These are phyloP conservation scores for Epichloe sylvatica DNA, from an alignment of 2,329 filamentous ascomycete species.

Conservation along the genomic window DNA sequence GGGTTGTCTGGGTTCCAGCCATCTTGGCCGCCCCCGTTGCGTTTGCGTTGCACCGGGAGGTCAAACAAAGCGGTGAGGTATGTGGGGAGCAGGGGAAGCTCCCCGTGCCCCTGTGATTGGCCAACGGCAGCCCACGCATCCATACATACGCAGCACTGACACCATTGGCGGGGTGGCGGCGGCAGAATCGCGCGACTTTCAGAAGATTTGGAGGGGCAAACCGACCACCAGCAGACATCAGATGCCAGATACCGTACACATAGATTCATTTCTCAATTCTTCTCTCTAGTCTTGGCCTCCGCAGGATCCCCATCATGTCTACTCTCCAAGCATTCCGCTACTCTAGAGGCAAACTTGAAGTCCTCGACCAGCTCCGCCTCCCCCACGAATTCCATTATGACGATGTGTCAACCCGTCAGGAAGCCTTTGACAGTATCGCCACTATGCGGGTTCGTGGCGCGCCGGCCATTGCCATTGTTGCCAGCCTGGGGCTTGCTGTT, in stretches of 20 bases:
- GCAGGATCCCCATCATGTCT: constrained; percentile 26
- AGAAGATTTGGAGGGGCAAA: constrained; percentile 16
- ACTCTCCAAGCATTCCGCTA: constrained; percentile 67
- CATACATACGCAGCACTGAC: constrained; percentile 3
- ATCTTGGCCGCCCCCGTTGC: neutral
- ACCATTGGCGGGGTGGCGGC: constrained; percentile 17
- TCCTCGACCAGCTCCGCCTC: constrained; percentile 71
- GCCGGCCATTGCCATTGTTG: constrained; percentile 96
- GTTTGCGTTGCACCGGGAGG: neutral
- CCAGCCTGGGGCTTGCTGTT: constrained; percentile 73
- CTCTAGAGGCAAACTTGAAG: constrained; percentile 54
- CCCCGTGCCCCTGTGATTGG: neutral
- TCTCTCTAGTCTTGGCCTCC: neutral
- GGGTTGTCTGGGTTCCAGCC: neutral
- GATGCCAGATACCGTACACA: too few species aligned
- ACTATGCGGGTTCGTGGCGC: constrained; percentile 68
- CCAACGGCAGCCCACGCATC: neutral
- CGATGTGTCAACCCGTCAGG: constrained; percentile 51
- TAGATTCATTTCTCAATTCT: neutral
- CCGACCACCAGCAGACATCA: constrained; percentile 5
- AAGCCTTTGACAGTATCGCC: constrained; percentile 72
- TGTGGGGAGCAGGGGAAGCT: neutral
- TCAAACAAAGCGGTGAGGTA: neutral
- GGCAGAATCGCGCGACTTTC: constrained; percentile 16
- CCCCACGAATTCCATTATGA: constrained; percentile 73